A percentile compares a stretch with the other conserved stretches of the same genome.
Conservation (phyloP, 129 eudicot genomes). For the Ambrosia artemisiifolia region DNA sequence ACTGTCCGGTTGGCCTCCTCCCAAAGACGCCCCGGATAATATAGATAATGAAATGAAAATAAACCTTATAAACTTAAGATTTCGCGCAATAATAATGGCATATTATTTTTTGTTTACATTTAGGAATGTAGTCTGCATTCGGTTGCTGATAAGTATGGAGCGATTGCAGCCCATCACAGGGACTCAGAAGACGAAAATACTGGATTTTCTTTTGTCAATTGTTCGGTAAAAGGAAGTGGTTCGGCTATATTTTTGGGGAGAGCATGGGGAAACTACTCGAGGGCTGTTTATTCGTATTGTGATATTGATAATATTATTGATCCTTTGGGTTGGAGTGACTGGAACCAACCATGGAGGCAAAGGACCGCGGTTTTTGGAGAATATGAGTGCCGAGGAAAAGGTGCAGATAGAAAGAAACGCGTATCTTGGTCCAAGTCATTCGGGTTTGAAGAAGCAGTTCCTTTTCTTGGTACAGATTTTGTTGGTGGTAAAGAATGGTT, state of each 20-base stretch:
- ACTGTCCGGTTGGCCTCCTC: no score
- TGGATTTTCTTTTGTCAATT: conserved; percentile 67
- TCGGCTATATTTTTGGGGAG: no score
- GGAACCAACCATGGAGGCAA: not conserved
- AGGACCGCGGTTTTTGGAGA: conserved; percentile 42
- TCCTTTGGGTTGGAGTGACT: conserved; percentile 55
- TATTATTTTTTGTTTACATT: not conserved
- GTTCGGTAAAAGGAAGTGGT: not conserved
- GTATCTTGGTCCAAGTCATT: conserved; percentile 66
- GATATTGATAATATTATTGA: conserved; percentile 47
- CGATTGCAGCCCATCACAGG: conserved; percentile 51
- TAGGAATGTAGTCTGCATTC: not conserved
- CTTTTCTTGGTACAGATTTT: conserved; percentile 51
- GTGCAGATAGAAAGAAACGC: conserved; percentile 56
- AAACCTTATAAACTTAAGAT: not conserved
- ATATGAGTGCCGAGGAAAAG: conserved; percentile 64
- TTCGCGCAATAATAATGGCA: not conserved
- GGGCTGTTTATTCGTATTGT: conserved; percentile 56
- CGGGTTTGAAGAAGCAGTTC: conserved; percentile 40
- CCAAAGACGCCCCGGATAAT: no score
- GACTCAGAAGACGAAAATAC: conserved; percentile 42
- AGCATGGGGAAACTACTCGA: conserved; percentile 33
- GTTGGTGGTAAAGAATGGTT: conserved; percentile 73
- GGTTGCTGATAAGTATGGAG: conserved; percentile 27
- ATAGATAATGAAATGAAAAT: not conserved